These are phyloP conservation scores for Puccinia coronata DNA, from an alignment of 1,284 basidiomycete genomes.

Conservation along the genomic window DNA sequence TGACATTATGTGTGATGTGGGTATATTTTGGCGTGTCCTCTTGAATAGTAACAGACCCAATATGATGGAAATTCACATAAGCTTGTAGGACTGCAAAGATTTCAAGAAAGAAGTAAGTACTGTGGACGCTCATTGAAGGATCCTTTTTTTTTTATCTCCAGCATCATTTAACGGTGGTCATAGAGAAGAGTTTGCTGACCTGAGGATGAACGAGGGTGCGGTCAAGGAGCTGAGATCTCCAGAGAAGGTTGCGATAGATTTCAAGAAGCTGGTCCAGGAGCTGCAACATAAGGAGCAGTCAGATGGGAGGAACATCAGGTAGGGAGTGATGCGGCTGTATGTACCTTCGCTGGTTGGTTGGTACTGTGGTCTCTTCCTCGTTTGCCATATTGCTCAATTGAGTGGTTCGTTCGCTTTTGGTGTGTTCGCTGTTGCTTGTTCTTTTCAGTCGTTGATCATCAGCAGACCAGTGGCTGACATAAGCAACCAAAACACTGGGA, in stretches of 20 bases:
- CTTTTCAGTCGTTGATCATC: too few species aligned
- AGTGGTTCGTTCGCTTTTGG: too few species aligned
- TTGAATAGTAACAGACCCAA: constrained; percentile 42
- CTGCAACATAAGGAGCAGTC: not conserved
- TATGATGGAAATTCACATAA: constrained; percentile 57
- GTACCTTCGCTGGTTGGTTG: not conserved
- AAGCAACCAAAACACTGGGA: too few species aligned
- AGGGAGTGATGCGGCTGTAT: not conserved
- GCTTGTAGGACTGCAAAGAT: constrained; percentile 50
- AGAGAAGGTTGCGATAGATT: constrained; percentile 71
- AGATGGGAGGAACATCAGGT: not conserved
- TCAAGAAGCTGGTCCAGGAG: constrained; percentile 41
- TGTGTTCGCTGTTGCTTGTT: too few species aligned
- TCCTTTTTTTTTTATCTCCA: too few species aligned
- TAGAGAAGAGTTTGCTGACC: constrained; percentile 55
- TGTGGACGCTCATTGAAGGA: too few species aligned
- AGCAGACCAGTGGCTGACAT: too few species aligned
- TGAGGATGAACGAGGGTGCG: constrained; percentile 69
- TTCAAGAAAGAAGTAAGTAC: constrained; percentile 1
- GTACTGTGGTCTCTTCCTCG: not conserved
- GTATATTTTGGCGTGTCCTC: not conserved
- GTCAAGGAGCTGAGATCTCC: constrained; percentile 92
- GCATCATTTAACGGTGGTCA: not conserved
- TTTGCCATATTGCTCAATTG: too few species aligned
- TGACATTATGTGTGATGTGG: not conserved